These are phyloP conservation scores for Lenzites betulinus DNA, from an alignment of 768 basidiomycete species.

Conservation along the genomic window DNA sequence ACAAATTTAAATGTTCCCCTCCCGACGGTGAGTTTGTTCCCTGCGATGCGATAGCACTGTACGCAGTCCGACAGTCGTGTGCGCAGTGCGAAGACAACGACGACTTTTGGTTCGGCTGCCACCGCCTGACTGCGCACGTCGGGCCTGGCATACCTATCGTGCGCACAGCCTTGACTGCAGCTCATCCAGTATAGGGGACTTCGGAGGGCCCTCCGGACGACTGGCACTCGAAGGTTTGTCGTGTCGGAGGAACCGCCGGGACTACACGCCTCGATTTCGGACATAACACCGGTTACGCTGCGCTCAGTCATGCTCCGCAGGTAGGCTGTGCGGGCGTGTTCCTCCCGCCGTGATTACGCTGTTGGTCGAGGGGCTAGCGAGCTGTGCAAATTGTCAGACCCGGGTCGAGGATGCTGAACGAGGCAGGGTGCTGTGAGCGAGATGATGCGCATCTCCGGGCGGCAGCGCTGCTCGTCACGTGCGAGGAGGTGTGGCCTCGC, in stretches of 20 bases:
- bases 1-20: too few relatives aligned
- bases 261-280: background rate
- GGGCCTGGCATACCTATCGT: too few relatives aligned
- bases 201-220: too few relatives aligned
- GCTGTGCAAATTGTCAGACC: background rate
- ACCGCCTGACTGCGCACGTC: too few relatives aligned
- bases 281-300: background rate
- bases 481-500: conserved; percentile 1
- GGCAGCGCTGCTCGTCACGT: conserved; percentile 3
- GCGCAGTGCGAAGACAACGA: background rate
- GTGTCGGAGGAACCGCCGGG: too few relatives aligned
- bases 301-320: background rate
- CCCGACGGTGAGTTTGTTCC: too few relatives aligned
- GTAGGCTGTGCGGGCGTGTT: background rate
- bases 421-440: background rate
- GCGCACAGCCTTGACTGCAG: too few relatives aligned
- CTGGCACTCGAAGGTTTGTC: too few relatives aligned
- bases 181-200: too few relatives aligned
- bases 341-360: too few relatives aligned
- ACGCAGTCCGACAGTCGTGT: background rate
- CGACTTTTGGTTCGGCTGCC: background rate
- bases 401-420: background rate
- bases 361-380: too few relatives aligned
- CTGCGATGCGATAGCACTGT: background rate
- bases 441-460: too few relatives aligned